Base-by-base conservation (phyloP, 140 eudicot genomes). In the Anethum foeniculum region DNA sequence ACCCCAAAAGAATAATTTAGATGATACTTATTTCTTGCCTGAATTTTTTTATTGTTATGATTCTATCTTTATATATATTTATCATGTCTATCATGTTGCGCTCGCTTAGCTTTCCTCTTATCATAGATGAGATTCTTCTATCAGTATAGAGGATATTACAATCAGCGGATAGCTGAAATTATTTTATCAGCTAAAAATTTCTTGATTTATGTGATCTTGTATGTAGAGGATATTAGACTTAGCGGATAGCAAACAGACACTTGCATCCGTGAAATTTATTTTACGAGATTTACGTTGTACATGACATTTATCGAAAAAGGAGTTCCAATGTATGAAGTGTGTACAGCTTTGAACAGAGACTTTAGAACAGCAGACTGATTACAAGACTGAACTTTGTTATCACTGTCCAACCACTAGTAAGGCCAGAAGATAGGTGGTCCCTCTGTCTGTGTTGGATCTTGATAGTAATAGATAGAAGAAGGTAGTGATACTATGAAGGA, bases 141-240 rank as follows among this genome's bases (percentile, higher is more conserved):
- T 52, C 62, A 52, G 2, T 23, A 25, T 4, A 52, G 77, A n/a
- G 44, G 19, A 25, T 46, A 10, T 25, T 7, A 1, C 2, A 21
- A 1, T 16, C 5, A 21, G 27, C 64, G 64, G 64, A 54, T 54
- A 54, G 25, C 64, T 41, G 46, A 41, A 41, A 52, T 52, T 52
- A n/a, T 58, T 58, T 5, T 21, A n/a, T 58, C 14, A 58, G 14
- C 4, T 3, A 25, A 23, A 23, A 79, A 84, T 69, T 58, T 82
- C 67, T 87, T 82, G 87, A 62, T 80, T 77, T 49, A 64, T 54
- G 69, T 64, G 32, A 46, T 58, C 34, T 86, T 85, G 86, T 80
- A 84, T 84, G 78, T 79, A 81, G 85, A 25, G 47, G 23, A 27
- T 76, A 13, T 16, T 10, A 3, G 0, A 60, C 32, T 23, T 23